Conservation (phyloP, 192 early-diverging fungal species). For the Podila verticillata region DNA sequence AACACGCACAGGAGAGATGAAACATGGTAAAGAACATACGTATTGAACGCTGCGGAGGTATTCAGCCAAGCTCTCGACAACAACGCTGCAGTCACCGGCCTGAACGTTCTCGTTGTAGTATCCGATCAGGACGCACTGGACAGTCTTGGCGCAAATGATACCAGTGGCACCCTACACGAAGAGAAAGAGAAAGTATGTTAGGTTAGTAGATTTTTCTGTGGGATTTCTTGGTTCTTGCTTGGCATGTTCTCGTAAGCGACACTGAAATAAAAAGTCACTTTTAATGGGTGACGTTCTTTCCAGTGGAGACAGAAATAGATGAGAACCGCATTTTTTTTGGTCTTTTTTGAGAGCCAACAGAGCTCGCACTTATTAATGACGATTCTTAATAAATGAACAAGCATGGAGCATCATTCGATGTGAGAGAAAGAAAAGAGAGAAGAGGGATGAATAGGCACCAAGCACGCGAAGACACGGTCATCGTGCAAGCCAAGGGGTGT, state of each 20-base stretch:
- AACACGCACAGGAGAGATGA: background rate
- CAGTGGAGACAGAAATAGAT: background rate
- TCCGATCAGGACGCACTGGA: slow-evolving; percentile 81
- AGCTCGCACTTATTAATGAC: too few relatives aligned
- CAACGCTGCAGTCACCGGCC: slow-evolving; percentile 75
- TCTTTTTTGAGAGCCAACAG: too few relatives aligned
- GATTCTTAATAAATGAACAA: too few relatives aligned
- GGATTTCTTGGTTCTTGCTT: too few relatives aligned
- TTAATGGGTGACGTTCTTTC: too few relatives aligned
- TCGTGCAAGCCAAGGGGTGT: too few relatives aligned
- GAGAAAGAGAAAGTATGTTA: slow-evolving; percentile 6
- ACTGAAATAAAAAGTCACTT: background rate
- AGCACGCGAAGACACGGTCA: too few relatives aligned
- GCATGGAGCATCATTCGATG: too few relatives aligned
- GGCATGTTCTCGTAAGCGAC: background rate
- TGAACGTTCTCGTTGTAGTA: slow-evolving; percentile 71
- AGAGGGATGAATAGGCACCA: too few relatives aligned
- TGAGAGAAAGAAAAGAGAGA: too few relatives aligned
- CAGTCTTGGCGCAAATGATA: slow-evolving; percentile 79
- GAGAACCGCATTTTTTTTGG: too few relatives aligned
- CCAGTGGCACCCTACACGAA: slow-evolving; percentile 72
- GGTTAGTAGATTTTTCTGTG: too few relatives aligned
- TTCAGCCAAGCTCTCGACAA: slow-evolving; percentile 78
- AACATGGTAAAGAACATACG: slow-evolving; percentile 40
- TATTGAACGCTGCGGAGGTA: slow-evolving; percentile 79